These are phyloP conservation scores for Penicillium aurantiogriseum DNA, from an alignment of 2,329 filamentous ascomycete species.

Conservation along the genomic window DNA sequence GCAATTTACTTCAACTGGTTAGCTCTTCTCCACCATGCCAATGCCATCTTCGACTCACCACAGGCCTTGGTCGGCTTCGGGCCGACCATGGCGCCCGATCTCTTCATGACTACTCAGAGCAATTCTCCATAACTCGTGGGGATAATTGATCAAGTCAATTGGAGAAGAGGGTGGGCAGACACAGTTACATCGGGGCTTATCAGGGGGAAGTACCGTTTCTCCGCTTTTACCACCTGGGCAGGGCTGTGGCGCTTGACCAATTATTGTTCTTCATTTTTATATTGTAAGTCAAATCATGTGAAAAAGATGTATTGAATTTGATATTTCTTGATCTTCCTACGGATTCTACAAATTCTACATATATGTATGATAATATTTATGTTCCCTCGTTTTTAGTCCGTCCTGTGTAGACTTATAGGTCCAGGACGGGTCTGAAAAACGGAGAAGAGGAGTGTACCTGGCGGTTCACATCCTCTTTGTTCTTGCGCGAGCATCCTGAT, in stretches of 20 bases:
- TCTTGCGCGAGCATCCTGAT: slow-evolving; percentile 49
- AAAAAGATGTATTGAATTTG: neutral
- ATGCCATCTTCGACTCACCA: slow-evolving; percentile 19
- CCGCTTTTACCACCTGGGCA: neutral
- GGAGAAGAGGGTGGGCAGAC: neutral
- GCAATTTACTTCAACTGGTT: slow-evolving; percentile 28
- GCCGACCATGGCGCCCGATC: slow-evolving; percentile 16
- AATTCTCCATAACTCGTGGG: slow-evolving; percentile 2
- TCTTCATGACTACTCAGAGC: slow-evolving; percentile 19
- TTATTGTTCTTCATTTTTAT: neutral
- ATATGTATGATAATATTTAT: slow-evolving; percentile 23
- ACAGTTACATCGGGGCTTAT: neutral
- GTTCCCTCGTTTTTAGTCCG: slow-evolving; percentile 59
- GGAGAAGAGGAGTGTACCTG: slow-evolving; percentile 40
- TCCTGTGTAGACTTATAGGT: slow-evolving; percentile 49
- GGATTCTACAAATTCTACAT: neutral
- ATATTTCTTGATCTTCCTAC: neutral
- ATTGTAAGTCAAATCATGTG: neutral
- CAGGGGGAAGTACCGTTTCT: slow-evolving; percentile 4
- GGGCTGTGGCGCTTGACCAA: neutral
- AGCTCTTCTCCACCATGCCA: slow-evolving; percentile 1
- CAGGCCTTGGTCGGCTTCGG: slow-evolving; percentile 35
- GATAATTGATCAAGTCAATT: neutral
- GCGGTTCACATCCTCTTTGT: slow-evolving; percentile 34
- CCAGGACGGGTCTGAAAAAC: slow-evolving; percentile 56